phyloP scores from a whole-genome alignment of 2,329 filamentous ascomycete species.

The Pestalotiopsis sp. region DNA sequence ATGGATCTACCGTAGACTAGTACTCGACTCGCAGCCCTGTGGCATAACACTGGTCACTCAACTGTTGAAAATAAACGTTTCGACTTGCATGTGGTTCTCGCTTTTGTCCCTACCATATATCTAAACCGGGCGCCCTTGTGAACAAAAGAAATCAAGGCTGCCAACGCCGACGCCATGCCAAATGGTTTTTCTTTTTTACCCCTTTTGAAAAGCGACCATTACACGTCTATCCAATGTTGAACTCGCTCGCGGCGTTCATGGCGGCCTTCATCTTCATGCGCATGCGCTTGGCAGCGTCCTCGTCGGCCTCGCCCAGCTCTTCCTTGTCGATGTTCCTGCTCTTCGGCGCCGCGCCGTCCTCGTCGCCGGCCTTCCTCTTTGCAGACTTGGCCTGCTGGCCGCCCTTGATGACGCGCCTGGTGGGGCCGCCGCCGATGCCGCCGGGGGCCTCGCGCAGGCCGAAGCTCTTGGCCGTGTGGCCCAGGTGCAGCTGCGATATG shows the following conservation, averaged over 20 bases:
- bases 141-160: background rate
- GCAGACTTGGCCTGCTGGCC: slow-evolving; percentile 34
- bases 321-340: slow-evolving; percentile 35
- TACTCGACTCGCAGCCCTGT: background rate
- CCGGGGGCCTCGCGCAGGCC: slow-evolving; percentile 86
- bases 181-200: background rate
- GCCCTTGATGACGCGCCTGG: slow-evolving; percentile 41
- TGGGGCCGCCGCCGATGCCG: slow-evolving; percentile 69
- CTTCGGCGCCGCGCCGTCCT: slow-evolving; percentile 20
- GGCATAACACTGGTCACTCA: background rate
- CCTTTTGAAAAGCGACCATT: slow-evolving; percentile 12
- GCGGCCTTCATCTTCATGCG: slow-evolving; percentile 63
- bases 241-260: slow-evolving; percentile 63
- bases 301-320: slow-evolving; percentile 46
- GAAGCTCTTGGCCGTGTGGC: slow-evolving; percentile 93
- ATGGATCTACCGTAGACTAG: slow-evolving; percentile 12
- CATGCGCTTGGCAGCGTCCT: slow-evolving; percentile 66
- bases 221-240: slow-evolving; percentile 61
- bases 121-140: background rate
- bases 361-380: slow-evolving; percentile 29
- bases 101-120: background rate
- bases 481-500: slow-evolving; percentile 87
- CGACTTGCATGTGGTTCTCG: background rate
- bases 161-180: background rate
- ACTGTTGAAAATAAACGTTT: background rate